These are phyloP conservation scores for Vitis hybrid DNA, from an alignment of 177 flowering plant genomes.

Conservation along the genomic window DNA sequence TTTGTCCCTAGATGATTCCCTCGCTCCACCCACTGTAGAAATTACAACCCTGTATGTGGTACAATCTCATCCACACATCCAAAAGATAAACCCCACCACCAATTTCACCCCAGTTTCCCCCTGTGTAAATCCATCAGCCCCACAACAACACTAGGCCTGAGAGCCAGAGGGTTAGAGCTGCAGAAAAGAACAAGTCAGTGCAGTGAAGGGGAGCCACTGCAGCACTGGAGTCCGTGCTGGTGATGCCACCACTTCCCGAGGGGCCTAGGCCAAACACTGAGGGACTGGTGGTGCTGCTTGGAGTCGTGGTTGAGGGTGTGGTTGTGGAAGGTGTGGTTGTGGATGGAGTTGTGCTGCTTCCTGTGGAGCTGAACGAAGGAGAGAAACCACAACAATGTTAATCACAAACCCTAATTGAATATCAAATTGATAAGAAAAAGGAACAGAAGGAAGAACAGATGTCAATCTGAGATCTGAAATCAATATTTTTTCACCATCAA, in stretches of 20 bases:
- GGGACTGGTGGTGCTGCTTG: constrained; percentile 5
- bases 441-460: constrained; percentile 1
- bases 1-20: constrained; percentile 9
- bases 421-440: neutral
- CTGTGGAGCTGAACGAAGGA: constrained; percentile 1
- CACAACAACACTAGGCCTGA: constrained; percentile 10
- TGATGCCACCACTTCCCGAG: constrained; percentile 11
- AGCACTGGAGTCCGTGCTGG: constrained; percentile 14
- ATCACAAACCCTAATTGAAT: neutral
- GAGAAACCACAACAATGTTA: neutral
- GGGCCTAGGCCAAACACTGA: constrained; percentile 6
- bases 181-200: constrained; percentile 2
- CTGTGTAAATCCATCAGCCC: constrained; percentile 1
- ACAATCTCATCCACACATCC: constrained; percentile 28
- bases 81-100: neutral
- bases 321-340: constrained; percentile 10
- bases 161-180: constrained; percentile 8
- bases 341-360: constrained; percentile 16
- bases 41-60: constrained; percentile 9
- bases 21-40: neutral
- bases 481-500: neutral
- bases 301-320: constrained; percentile 12
- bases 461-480: constrained; percentile 9
- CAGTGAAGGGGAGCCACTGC: constrained; percentile 8
- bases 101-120: neutral